Evolutionary conservation across 192 early-diverging fungal genomes (phyloP).

Genomic region (Coemansia javaensis): DNA sequence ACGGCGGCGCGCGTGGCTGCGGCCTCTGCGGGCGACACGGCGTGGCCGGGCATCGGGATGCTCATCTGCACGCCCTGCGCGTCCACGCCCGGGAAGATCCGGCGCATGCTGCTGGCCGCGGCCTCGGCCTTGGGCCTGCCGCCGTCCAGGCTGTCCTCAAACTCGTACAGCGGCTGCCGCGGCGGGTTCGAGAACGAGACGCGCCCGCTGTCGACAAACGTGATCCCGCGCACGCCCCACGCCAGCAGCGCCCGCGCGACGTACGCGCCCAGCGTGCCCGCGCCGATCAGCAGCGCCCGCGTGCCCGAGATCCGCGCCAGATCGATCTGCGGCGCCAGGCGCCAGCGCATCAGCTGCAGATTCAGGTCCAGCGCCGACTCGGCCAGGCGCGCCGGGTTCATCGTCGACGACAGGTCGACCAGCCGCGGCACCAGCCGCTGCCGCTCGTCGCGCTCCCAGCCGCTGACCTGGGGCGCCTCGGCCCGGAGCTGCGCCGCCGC

Average conservation of each 20-base stretch:
- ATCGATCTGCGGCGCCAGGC: constrained; percentile 76
- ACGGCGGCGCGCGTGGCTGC: constrained; percentile 30
- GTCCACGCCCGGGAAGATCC: constrained; percentile 77
- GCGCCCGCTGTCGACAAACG: constrained; percentile 87
- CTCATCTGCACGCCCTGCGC: constrained; percentile 63
- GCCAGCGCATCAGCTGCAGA: constrained; percentile 96
- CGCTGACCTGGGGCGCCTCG: constrained; percentile 56
- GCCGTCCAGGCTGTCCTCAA: constrained; percentile 83
- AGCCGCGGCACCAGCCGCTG: constrained; percentile 78
- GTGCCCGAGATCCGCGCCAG: constrained; percentile 73
- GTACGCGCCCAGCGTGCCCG: constrained; percentile 94
- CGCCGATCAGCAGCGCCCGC: constrained; percentile 83
- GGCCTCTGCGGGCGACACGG: constrained; percentile 34
- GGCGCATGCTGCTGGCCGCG: constrained; percentile 70
- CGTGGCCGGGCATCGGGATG: constrained; percentile 98
- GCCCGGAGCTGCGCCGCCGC: constrained; percentile 2
- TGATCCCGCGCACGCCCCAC: constrained; percentile 92
- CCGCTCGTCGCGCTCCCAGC: constrained; percentile 86
- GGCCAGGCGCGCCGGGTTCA: constrained; percentile 84
- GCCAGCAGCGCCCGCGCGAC: constrained; percentile 79
- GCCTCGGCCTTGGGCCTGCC: constrained; percentile 82
- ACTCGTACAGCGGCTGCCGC: constrained; percentile 87
- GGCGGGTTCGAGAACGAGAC: constrained; percentile 97
- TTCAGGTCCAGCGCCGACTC: constrained; percentile 91
- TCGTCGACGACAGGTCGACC: constrained; percentile 76